These are phyloP conservation scores for Fraxinus paxiana DNA, from an alignment of 305 asterid species.

Conservation along the genomic window DNA sequence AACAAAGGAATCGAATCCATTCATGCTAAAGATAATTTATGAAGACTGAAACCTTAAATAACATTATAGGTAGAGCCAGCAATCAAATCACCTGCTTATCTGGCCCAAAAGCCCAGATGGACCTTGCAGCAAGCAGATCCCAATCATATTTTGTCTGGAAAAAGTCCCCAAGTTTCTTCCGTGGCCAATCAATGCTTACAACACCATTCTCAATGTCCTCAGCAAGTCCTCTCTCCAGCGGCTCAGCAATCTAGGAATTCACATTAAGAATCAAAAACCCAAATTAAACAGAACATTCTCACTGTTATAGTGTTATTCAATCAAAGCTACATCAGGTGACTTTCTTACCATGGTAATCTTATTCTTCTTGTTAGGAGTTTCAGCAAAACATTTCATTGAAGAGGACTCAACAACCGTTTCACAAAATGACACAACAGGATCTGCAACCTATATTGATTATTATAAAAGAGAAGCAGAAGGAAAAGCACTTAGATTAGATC, in stretches of 20 bases:
- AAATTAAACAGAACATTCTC: neutral
- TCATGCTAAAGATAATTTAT: conserved; percentile 19
- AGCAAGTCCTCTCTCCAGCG: conserved; percentile 95
- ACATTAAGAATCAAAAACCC: conserved; percentile 22
- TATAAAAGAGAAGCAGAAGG: neutral
- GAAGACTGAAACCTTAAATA: conserved; percentile 97
- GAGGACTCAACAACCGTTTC: conserved; percentile 97
- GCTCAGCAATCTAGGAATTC: conserved; percentile 75
- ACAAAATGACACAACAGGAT: conserved; percentile 94
- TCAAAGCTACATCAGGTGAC: neutral
- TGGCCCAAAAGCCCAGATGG: conserved; percentile 99
- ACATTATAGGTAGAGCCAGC: conserved; percentile 19
- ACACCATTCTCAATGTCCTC: conserved; percentile 91
- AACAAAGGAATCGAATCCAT: neutral
- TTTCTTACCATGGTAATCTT: conserved; percentile 88
- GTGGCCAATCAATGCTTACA: conserved; percentile 90
- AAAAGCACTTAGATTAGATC: neutral
- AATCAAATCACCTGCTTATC: conserved; percentile 74
- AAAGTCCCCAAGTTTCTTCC: conserved; percentile 83
- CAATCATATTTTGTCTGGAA: conserved; percentile 92
- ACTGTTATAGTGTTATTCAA: neutral
- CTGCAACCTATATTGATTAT: conserved; percentile 68
- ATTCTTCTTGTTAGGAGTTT: conserved; percentile 94
- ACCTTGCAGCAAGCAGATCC: conserved; percentile 96
- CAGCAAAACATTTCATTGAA: conserved; percentile 98